A percentile compares a stretch with the other conserved stretches of the same genome.
These are phyloP conservation scores for Teratosphaeria epicoccoides DNA, from an alignment of 2,329 filamentous ascomycete species.

Conservation along the genomic window DNA sequence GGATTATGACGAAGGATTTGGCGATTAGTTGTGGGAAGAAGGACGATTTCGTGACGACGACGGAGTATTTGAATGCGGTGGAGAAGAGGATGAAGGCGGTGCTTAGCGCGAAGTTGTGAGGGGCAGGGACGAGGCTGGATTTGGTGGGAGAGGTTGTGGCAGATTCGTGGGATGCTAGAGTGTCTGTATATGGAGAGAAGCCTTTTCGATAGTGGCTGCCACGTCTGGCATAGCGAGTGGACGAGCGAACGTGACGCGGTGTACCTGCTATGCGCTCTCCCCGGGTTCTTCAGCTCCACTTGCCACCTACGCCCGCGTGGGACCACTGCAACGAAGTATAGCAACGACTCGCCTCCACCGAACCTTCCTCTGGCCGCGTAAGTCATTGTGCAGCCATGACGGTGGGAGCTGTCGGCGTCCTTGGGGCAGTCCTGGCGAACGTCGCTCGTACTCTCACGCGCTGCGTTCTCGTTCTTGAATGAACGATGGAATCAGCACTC, in stretches of 20 bases:
- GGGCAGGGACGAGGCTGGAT: not conserved
- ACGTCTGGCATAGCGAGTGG: too few relatives aligned
- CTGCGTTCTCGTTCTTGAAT: not conserved
- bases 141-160: not conserved
- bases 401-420: not conserved
- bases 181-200: not conserved
- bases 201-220: too few relatives aligned
- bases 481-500: not conserved
- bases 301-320: too few relatives aligned
- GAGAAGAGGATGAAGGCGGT: constrained; percentile 77
- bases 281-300: too few relatives aligned
- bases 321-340: too few relatives aligned
- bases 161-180: not conserved
- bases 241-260: too few relatives aligned
- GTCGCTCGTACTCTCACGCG: not conserved
- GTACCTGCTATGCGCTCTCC: too few relatives aligned
- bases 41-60: constrained; percentile 80
- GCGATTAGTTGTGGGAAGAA: constrained; percentile 90
- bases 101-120: constrained; percentile 64
- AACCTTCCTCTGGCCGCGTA: not conserved
- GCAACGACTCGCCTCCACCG: too few relatives aligned
- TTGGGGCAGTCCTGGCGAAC: not conserved
- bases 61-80: constrained; percentile 83
- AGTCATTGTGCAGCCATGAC: not conserved
- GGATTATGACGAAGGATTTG: constrained; percentile 98